Conservation (phyloP, 495 filamentous ascomycete species). For the Hyaloscypha finlandica region DNA sequence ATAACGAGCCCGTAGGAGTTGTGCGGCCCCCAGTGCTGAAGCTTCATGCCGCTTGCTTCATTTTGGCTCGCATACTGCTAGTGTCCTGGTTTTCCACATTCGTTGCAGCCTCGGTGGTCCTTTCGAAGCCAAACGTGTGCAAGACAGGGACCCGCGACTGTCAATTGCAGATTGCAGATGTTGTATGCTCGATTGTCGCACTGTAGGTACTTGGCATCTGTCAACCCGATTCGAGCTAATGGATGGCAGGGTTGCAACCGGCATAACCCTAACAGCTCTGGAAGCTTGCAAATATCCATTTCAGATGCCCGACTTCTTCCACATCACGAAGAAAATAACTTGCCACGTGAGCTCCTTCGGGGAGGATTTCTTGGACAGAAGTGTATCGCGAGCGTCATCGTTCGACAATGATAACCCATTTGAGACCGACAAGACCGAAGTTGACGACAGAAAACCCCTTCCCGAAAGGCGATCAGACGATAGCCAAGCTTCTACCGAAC, state of each 20-base stretch:
- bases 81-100: conserved; percentile 22
- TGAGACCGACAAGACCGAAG: not conserved
- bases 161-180: conserved; percentile 16
- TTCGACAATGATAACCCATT: conserved; percentile 6
- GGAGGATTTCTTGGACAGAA: conserved; percentile 20
- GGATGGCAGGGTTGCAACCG: conserved; percentile 15
- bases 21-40: conserved; percentile 14
- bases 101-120: conserved; percentile 13
- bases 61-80: conserved; percentile 20
- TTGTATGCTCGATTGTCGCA: conserved; percentile 19
- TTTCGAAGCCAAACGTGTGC: conserved; percentile 17
- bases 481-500: conserved; percentile 5
- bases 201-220: conserved; percentile 12
- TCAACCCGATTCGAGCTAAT: not conserved
- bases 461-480: conserved; percentile 3
- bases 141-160: conserved; percentile 11
- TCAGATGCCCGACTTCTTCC: conserved; percentile 15
- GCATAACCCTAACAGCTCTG: conserved; percentile 23
- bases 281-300: conserved; percentile 26
- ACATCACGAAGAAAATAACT: conserved; percentile 13
- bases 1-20: conserved; percentile 21
- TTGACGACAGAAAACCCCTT: not conserved
- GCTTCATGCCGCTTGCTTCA: conserved; percentile 23
- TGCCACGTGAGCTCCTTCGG: conserved; percentile 22
- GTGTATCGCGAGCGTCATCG: conserved; percentile 11